Percentiles rank a stretch among this genome's conserved stretches.
These are phyloP conservation scores for Fusarium lateritium DNA, from an alignment of 2,329 filamentous ascomycete species.

Conservation along the genomic window DNA sequence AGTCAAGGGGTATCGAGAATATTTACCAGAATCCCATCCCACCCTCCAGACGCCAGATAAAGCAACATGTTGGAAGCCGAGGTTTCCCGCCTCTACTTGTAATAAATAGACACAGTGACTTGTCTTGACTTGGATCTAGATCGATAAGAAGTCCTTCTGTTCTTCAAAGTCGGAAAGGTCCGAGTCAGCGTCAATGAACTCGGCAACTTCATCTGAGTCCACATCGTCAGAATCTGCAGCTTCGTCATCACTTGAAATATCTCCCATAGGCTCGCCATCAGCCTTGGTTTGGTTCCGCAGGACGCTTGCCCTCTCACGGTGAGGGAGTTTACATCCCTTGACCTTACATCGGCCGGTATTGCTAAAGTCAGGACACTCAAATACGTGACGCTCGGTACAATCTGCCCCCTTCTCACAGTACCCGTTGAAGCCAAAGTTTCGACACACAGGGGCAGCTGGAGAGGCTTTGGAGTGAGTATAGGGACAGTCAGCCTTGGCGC, in stretches of 20 bases:
- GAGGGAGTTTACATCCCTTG: constrained; percentile 86
- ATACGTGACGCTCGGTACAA: constrained; percentile 87
- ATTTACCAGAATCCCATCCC: constrained; percentile 37
- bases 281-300: constrained; percentile 76
- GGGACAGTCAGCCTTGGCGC: constrained; percentile 86
- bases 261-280: constrained; percentile 72
- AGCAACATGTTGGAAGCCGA: constrained; percentile 30
- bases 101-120: constrained; percentile 12
- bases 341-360: constrained; percentile 88
- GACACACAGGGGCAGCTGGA: constrained; percentile 84
- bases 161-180: constrained; percentile 70
- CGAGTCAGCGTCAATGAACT: constrained; percentile 71
- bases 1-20: constrained; percentile 44
- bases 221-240: constrained; percentile 81
- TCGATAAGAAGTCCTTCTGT: constrained; percentile 71
- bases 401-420: constrained; percentile 87
- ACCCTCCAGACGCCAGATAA: constrained; percentile 39
- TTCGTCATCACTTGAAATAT: constrained; percentile 85
- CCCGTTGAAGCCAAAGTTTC: constrained; percentile 85
- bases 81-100: constrained; percentile 6
- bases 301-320: constrained; percentile 88
- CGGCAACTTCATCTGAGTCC: constrained; percentile 81
- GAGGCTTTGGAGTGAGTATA: constrained; percentile 89
- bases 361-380: constrained; percentile 95
- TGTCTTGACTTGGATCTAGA: constrained; percentile 48